Evolutionary conservation across 495 filamentous ascomycete species (phyloP).

Genomic region (Aspergillus leporis): DNA sequence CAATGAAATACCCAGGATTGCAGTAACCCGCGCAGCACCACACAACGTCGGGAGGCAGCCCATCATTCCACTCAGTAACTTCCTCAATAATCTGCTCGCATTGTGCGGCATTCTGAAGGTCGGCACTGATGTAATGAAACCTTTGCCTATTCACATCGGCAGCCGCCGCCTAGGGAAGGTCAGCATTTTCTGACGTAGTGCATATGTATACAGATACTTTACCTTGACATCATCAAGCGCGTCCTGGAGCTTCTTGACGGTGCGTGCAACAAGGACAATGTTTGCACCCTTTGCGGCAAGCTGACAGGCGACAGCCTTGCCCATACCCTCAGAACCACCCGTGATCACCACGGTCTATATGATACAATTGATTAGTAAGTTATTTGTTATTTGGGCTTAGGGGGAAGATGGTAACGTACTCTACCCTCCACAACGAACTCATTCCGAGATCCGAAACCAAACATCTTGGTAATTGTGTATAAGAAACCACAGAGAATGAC

Average conservation of each 20-base stretch:
- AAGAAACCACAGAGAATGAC: conserved; percentile 47
- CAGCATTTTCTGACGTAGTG: conserved; percentile 14
- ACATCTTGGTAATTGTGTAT: conserved; percentile 57
- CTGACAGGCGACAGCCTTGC: conserved; percentile 67
- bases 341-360: conserved; percentile 80
- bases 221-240: conserved; percentile 68
- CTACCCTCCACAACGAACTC: conserved; percentile 79
- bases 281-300: conserved; percentile 84
- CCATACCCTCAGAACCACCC: conserved; percentile 92
- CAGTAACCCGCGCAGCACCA: conserved; percentile 89
- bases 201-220: conserved; percentile 15
- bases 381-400: background rate
- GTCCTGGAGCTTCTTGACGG: conserved; percentile 68
- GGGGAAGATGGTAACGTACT: conserved; percentile 48
- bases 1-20: conserved; percentile 75
- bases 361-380: conserved; percentile 17
- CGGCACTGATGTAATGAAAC: conserved; percentile 83
- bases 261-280: conserved; percentile 80
- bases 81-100: conserved; percentile 67
- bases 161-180: conserved; percentile 54
- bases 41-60: conserved; percentile 73
- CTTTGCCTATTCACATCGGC: conserved; percentile 62
- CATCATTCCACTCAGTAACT: conserved; percentile 81
- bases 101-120: conserved; percentile 70
- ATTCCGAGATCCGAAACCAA: conserved; percentile 65